phyloP scores from a whole-genome alignment of 2,329 filamentous ascomycete genomes.

The Davidsoniella eucalypti region DNA sequence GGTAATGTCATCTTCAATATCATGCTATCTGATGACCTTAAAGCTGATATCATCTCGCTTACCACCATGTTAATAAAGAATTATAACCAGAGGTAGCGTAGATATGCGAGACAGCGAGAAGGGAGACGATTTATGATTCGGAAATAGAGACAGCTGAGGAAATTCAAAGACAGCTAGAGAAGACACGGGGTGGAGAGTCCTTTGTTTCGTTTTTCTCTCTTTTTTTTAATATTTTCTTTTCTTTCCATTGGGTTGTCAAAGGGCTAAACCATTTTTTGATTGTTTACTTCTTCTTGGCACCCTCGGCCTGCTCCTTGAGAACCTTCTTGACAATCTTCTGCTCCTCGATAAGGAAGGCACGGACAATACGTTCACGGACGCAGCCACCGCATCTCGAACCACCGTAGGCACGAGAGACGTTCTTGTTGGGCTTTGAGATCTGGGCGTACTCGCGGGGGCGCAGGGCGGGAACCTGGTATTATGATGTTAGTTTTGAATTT shows the following conservation, averaged over 20 bases:
- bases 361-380: conserved; percentile 93
- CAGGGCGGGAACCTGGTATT: conserved; percentile 68
- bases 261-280: conserved; percentile 17
- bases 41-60: background rate
- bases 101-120: too few species aligned
- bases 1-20: background rate
- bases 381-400: conserved; percentile 97
- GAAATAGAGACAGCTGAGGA: conserved; percentile 16
- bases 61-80: too few species aligned
- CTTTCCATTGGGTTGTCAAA: conserved; percentile 7
- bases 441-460: conserved; percentile 94
- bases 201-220: conserved; percentile 11
- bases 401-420: conserved; percentile 94
- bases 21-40: too few species aligned
- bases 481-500: background rate
- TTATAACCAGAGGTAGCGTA: too few species aligned
- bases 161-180: conserved; percentile 19
- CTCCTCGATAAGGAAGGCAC: conserved; percentile 99
- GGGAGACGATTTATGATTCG: too few species aligned
- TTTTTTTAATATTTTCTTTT: conserved; percentile 9
- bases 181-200: conserved; percentile 11
- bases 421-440: conserved; percentile 98
- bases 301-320: conserved; percentile 88
- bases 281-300: conserved; percentile 54
- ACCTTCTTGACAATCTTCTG: conserved; percentile 99